A percentile compares a stretch with the other conserved stretches of the same genome.
Evolutionary conservation across 2,329 filamentous ascomycete genomes (phyloP).

Genomic region (Epichloe brachyelytri): DNA sequence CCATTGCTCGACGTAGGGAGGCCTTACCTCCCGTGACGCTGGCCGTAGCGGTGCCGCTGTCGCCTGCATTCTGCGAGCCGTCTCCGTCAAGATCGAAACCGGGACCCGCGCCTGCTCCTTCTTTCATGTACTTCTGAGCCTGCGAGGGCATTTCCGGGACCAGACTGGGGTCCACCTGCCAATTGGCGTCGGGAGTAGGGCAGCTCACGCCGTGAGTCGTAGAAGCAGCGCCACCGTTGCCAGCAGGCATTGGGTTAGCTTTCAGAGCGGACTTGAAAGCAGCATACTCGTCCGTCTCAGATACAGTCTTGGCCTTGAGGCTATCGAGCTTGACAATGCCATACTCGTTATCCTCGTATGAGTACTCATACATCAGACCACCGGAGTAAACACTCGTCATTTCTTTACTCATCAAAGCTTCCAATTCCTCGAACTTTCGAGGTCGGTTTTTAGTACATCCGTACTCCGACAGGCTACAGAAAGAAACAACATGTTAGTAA

Average conservation of each 20-base stretch:
- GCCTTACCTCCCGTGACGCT: slow-evolving; percentile 22
- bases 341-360: slow-evolving; percentile 63
- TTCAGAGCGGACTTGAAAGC: slow-evolving; percentile 36
- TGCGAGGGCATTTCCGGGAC: slow-evolving; percentile 39
- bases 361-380: slow-evolving; percentile 93
- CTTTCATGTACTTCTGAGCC: slow-evolving; percentile 39
- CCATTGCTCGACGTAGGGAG: slow-evolving; percentile 14
- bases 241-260: slow-evolving; percentile 35
- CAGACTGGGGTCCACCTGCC: slow-evolving; percentile 36
- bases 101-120: slow-evolving; percentile 39
- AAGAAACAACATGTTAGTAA: neutral
- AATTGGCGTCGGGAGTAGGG: slow-evolving; percentile 34
- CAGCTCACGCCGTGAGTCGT: slow-evolving; percentile 35
- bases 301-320: slow-evolving; percentile 42
- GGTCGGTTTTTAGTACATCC: slow-evolving; percentile 68
- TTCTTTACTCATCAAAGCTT: slow-evolving; percentile 62
- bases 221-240: slow-evolving; percentile 34
- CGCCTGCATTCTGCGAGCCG: slow-evolving; percentile 40
- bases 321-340: slow-evolving; percentile 61
- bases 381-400: slow-evolving; percentile 92
- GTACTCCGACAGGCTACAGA: slow-evolving; percentile 65
- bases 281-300: slow-evolving; percentile 48
- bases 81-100: slow-evolving; percentile 36
- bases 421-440: slow-evolving; percentile 70
- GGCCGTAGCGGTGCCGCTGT: slow-evolving; percentile 33